A percentile compares a stretch with the other conserved stretches of the same genome.
These are phyloP conservation scores for Fraxinus angustifolia DNA, from an alignment of 305 asterid genomes.

Conservation along the genomic window DNA sequence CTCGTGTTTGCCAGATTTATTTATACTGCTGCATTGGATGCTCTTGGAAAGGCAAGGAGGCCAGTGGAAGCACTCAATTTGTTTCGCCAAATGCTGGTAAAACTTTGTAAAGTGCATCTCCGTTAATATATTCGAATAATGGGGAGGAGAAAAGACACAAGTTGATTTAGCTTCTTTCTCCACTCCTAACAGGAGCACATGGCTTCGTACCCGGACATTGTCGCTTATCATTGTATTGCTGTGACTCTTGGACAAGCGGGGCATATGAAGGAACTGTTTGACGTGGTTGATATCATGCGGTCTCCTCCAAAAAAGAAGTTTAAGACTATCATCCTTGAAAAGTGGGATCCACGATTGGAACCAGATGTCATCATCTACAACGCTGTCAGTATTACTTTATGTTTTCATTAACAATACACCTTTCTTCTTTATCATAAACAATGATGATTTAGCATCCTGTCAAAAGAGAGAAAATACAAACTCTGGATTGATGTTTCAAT, in stretches of 20 bases:
- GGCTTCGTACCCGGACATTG: conserved; percentile 82
- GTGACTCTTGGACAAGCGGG: conserved; percentile 99
- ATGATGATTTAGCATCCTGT: conserved; percentile 1
- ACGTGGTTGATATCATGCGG: conserved; percentile 82
- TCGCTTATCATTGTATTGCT: conserved; percentile 79
- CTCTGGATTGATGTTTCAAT: neutral
- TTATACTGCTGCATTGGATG: conserved; percentile 84
- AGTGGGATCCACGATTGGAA: conserved; percentile 90
- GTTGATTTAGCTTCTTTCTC: conserved; percentile 9
- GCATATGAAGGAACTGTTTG: conserved; percentile 82
- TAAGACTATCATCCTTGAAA: conserved; percentile 57
- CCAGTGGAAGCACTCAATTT: conserved; percentile 93
- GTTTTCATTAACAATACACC: neutral
- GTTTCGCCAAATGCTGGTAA: conserved; percentile 79
- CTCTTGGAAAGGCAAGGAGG: conserved; percentile 84
- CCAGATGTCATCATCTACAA: conserved; percentile 79
- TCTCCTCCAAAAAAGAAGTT: conserved; percentile 87
- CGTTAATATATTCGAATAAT: conserved; percentile 5
- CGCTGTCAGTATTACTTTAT: conserved; percentile 56
- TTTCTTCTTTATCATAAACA: conserved; percentile 7
- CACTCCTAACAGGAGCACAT: conserved; percentile 52
- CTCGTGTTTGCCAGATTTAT: conserved; percentile 43
- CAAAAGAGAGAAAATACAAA: neutral
- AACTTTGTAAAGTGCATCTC: conserved; percentile 5
- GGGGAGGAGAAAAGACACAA: neutral